phyloP scores from a whole-genome alignment of 371 early-diverging fungal species.

The Capillidium rhysosporum region DNA sequence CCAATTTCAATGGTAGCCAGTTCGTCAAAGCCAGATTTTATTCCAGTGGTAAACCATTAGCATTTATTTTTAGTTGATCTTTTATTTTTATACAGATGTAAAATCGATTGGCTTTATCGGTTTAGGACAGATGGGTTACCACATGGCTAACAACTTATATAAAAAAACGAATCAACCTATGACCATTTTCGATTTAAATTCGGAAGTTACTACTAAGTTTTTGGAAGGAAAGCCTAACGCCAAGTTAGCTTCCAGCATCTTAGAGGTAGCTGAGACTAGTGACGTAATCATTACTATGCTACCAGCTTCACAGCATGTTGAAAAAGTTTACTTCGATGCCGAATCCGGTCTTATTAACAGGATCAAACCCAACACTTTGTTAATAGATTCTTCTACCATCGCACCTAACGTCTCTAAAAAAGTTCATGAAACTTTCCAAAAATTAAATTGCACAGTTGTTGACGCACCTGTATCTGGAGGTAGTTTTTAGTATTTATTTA shows the following conservation, averaged over 20 bases:
- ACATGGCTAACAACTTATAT: constrained; percentile 80
- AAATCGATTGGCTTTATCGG: constrained; percentile 73
- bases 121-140: constrained; percentile 85
- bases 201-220: constrained; percentile 28
- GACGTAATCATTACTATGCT: constrained; percentile 83
- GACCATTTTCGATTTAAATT: constrained; percentile 48
- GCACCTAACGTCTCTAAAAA: constrained; percentile 47
- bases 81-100: not conserved
- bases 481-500: constrained; percentile 8
- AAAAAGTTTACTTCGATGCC: constrained; percentile 46
- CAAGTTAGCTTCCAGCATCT: constrained; percentile 27
- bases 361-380: constrained; percentile 23
- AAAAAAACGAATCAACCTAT: constrained; percentile 29
- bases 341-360: constrained; percentile 30
- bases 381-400: constrained; percentile 86
- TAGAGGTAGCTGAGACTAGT: constrained; percentile 46
- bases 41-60: too few relatives aligned
- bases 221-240: constrained; percentile 19
- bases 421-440: constrained; percentile 31
- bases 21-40: too few relatives aligned
- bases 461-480: constrained; percentile 97
- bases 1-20: too few relatives aligned
- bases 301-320: constrained; percentile 64
- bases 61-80: not conserved
- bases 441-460: constrained; percentile 39